Evolutionary conservation across 2,329 filamentous ascomycete species (phyloP).

Genomic region (Colletotrichum orchidophilum): DNA sequence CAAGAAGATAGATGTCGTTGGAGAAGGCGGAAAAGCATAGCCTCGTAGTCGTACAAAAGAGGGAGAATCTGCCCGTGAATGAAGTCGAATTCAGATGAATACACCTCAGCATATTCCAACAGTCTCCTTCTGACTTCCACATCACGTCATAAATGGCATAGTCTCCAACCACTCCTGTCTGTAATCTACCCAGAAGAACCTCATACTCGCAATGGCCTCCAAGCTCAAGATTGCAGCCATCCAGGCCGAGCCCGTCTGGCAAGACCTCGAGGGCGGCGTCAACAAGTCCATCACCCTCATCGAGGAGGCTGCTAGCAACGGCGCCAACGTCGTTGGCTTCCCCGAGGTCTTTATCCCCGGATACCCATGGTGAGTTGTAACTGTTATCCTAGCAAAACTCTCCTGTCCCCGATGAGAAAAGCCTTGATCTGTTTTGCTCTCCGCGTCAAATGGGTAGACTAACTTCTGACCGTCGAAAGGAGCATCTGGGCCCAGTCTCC

Average conservation of each 20-base stretch:
- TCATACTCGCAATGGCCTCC: slow-evolving; percentile 4
- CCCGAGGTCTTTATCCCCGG: slow-evolving; percentile 57
- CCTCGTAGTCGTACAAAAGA: not conserved
- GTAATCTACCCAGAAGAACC: not conserved
- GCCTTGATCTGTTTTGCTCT: no score
- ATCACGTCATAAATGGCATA: not conserved
- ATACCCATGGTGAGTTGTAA: slow-evolving; percentile 56
- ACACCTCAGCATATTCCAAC: not conserved
- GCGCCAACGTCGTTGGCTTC: slow-evolving; percentile 49
- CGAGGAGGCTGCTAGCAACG: slow-evolving; percentile 41
- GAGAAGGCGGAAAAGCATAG: not conserved
- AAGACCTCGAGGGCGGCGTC: slow-evolving; percentile 44
- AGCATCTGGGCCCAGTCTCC: slow-evolving; percentile 41
- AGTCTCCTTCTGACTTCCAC: not conserved
- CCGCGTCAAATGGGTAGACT: not conserved
- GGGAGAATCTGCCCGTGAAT: not conserved
- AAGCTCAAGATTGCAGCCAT: slow-evolving; percentile 39
- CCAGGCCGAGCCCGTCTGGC: slow-evolving; percentile 40
- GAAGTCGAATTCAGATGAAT: not conserved
- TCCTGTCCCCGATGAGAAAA: no score
- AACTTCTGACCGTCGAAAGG: slow-evolving; percentile 31
- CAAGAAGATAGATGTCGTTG: not conserved
- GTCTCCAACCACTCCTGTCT: not conserved
- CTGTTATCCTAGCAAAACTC: no score
- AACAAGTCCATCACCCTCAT: slow-evolving; percentile 47